Evolutionary conservation across 805 yeast genomes (phyloP).

Genomic region (Pichia ethanolica): DNA sequence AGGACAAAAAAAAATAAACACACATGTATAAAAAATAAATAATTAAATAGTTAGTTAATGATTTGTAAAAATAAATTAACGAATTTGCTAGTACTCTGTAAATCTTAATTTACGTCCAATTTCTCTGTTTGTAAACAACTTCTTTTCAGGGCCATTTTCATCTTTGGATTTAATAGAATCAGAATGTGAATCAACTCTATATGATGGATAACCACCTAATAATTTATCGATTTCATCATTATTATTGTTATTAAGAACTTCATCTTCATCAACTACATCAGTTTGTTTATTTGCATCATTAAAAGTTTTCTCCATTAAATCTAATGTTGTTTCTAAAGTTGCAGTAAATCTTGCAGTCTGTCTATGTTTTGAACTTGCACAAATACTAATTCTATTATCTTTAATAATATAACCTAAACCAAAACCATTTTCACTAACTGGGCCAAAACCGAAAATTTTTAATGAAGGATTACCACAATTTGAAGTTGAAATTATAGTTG

Average conservation of each 20-base stretch:
- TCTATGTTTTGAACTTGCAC: conserved; percentile 81
- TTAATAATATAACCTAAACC: conserved; percentile 91
- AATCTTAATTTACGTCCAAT: conserved; percentile 59
- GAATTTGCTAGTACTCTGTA: conserved; percentile 42
- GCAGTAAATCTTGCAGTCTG: conserved; percentile 75
- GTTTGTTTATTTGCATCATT: conserved; percentile 21
- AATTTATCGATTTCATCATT: conserved; percentile 29
- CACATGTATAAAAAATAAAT: no score
- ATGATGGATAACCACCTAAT: conserved; percentile 84
- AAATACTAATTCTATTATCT: conserved; percentile 66
- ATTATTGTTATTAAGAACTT: conserved; percentile 14
- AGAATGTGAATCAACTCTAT: conserved; percentile 53
- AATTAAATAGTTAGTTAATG: no score
- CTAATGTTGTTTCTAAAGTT: conserved; percentile 55
- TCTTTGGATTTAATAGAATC: conserved; percentile 51
- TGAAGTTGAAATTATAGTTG: conserved; percentile 71
- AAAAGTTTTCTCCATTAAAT: conserved; percentile 49
- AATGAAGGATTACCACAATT: conserved; percentile 92
- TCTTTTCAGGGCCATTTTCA: conserved; percentile 5
- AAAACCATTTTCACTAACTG: conserved; percentile 82
- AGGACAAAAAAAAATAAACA: no score
- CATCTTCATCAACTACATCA: not conserved
- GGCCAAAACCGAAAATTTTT: conserved; percentile 85
- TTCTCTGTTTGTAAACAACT: conserved; percentile 33
- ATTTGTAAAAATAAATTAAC: no score